Evolutionary conservation across 2,329 filamentous ascomycete species (phyloP).

Genomic region (Neocatenulostroma microsporum): DNA sequence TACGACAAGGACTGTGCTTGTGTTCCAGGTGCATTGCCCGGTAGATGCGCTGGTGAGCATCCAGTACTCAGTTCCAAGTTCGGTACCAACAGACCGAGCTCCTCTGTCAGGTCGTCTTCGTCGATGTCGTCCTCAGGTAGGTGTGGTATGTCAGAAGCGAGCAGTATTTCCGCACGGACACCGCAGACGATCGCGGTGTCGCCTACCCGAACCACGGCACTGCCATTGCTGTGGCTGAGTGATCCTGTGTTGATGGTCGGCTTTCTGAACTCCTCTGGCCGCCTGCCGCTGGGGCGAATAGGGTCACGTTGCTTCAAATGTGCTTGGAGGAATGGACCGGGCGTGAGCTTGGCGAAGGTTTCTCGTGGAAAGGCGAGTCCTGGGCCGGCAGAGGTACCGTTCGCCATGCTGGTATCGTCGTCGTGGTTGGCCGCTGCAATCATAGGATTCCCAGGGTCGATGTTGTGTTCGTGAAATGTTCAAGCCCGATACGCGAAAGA

Average conservation of each 20-base stretch:
- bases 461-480: too few relatives aligned
- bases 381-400: conserved; percentile 12
- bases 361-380: conserved; percentile 50
- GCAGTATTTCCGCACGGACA: conserved; percentile 75
- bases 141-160: conserved; percentile 64
- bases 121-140: conserved; percentile 34
- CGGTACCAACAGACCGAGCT: conserved; percentile 70
- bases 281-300: conserved; percentile 73
- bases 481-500: too few relatives aligned
- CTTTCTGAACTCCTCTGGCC: conserved; percentile 58
- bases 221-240: conserved; percentile 82
- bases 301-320: conserved; percentile 65
- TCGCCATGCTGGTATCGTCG: conserved; percentile 16
- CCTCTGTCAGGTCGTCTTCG: conserved; percentile 31
- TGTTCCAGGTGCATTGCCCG: conserved; percentile 70
- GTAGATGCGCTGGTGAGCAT: conserved; percentile 75
- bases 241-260: conserved; percentile 76
- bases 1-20: conserved; percentile 81
- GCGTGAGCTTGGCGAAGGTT: conserved; percentile 82
- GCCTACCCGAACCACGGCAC: conserved; percentile 76
- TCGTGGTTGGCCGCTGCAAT: neutral
- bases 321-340: conserved; percentile 80
- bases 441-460: too few relatives aligned
- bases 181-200: conserved; percentile 95
- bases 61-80: conserved; percentile 92